Conservation (phyloP, 1,284 basidiomycete species). For the Pseudozyma sp. region DNA sequence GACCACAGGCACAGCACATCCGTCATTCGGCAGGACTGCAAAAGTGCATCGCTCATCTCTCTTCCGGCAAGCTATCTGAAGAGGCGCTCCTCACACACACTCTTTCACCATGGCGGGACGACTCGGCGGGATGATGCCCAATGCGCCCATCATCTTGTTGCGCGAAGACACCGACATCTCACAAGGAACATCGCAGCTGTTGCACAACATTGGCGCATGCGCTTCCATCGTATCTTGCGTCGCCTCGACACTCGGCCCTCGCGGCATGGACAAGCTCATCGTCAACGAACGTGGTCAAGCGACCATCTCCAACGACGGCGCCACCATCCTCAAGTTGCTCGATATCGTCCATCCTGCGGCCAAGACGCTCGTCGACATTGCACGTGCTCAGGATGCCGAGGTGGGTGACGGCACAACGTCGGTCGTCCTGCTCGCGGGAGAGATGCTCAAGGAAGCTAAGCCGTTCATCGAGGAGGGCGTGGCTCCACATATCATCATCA, state of each 20-base stretch:
- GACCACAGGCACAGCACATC: no score
- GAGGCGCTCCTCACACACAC: neutral
- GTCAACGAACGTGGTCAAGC: slow-evolving; percentile 80
- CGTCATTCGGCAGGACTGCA: neutral
- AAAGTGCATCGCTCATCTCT: neutral
- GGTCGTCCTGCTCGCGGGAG: slow-evolving; percentile 92
- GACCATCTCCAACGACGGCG: slow-evolving; percentile 97
- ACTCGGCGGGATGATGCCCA: slow-evolving; percentile 60
- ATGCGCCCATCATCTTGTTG: slow-evolving; percentile 64
- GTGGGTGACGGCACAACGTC: slow-evolving; percentile 98
- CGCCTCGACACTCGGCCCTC: slow-evolving; percentile 93
- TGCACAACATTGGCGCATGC: slow-evolving; percentile 84
- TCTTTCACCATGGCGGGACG: slow-evolving; percentile 39
- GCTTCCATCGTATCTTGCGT: slow-evolving; percentile 64
- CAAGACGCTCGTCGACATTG: slow-evolving; percentile 94
- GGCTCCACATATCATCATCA: slow-evolving; percentile 96
- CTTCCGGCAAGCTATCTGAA: neutral
- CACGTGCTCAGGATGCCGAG: slow-evolving; percentile 96
- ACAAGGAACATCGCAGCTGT: slow-evolving; percentile 90
- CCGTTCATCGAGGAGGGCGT: slow-evolving; percentile 96
- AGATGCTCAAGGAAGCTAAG: slow-evolving; percentile 91
- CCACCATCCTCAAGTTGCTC: slow-evolving; percentile 94
- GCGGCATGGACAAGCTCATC: slow-evolving; percentile 97
- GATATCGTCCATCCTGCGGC: slow-evolving; percentile 98
- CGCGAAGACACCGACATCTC: slow-evolving; percentile 91